phyloP scores from a whole-genome alignment of 2,329 filamentous ascomycete species.

The Fusarium sp. region DNA sequence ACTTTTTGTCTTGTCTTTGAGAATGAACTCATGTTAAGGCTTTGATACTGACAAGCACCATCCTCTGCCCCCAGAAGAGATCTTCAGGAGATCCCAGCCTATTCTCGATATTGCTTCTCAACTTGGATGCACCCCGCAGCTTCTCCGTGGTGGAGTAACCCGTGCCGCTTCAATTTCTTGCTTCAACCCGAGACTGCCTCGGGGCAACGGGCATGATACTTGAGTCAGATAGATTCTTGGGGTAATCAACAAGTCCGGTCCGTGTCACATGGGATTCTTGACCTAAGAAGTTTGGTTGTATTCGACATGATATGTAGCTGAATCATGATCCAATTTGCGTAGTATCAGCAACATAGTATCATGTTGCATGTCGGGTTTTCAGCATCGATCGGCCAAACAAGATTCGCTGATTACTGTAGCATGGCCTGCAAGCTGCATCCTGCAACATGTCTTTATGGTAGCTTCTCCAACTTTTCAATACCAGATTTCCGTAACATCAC shows the following conservation, averaged over 20 bases:
- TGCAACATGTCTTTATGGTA: background rate
- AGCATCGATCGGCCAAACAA: background rate
- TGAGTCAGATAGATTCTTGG: constrained; percentile 13
- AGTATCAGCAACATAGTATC: background rate
- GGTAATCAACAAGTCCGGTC: constrained; percentile 16
- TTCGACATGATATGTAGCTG: background rate
- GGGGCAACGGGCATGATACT: constrained; percentile 18
- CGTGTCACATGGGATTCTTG: constrained; percentile 25
- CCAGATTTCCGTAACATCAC: constrained; percentile 4
- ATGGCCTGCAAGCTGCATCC: constrained; percentile 16
- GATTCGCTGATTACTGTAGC: background rate
- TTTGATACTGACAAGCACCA: background rate
- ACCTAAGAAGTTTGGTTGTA: too few species aligned
- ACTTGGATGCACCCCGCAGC: constrained; percentile 45
- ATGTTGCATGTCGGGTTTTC: background rate
- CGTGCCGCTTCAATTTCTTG: constrained; percentile 15
- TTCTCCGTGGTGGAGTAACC: constrained; percentile 35
- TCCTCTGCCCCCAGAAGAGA: constrained; percentile 6
- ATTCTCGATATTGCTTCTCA: constrained; percentile 13
- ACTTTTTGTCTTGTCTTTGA: background rate
- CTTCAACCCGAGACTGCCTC: constrained; percentile 11
- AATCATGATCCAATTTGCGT: background rate
- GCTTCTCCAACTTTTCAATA: constrained; percentile 39
- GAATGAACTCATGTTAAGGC: background rate
- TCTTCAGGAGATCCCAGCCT: constrained; percentile 29